phyloP scores from a whole-genome alignment of 306 rosid genomes.

The Casuarina equisetifolia region DNA sequence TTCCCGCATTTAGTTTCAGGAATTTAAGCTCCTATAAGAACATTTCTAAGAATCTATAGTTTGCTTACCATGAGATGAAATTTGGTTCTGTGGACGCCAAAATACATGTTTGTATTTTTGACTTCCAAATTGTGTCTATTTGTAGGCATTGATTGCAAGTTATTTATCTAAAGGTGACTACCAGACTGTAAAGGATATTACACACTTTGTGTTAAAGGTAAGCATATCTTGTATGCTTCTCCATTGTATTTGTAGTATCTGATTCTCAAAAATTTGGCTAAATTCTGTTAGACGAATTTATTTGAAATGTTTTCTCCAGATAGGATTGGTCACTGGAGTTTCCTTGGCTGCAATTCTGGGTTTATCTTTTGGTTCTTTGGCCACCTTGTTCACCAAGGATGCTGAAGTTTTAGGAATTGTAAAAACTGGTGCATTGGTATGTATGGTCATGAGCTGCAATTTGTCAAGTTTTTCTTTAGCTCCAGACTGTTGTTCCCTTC shows the following conservation, averaged over 20 bases:
- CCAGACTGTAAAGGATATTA: slow-evolving; percentile 66
- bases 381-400: slow-evolving; percentile 81
- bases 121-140: slow-evolving; percentile 29
- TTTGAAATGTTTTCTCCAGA: slow-evolving; percentile 48
- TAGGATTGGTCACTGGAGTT: slow-evolving; percentile 71
- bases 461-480: slow-evolving; percentile 12
- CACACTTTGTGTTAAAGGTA: slow-evolving; percentile 63
- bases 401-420: slow-evolving; percentile 72
- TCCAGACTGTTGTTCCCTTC: not conserved
- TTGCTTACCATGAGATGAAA: slow-evolving; percentile 6
- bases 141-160: slow-evolving; percentile 88
- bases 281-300: slow-evolving; percentile 27
- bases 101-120: not conserved
- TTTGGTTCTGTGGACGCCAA: slow-evolving; percentile 8
- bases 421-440: slow-evolving; percentile 71
- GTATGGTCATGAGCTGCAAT: slow-evolving; percentile 30
- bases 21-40: not conserved
- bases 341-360: slow-evolving; percentile 70
- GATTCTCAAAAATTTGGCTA: slow-evolving; percentile 7
- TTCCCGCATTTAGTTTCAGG: not conserved
- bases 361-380: slow-evolving; percentile 73
- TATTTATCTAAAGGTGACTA: slow-evolving; percentile 78
- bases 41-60: not conserved
- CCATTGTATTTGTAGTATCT: slow-evolving; percentile 25
- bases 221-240: slow-evolving; percentile 11